Evolutionary conservation across 345 rosid species (phyloP).

Genomic region (Barbarea vulgaris): DNA sequence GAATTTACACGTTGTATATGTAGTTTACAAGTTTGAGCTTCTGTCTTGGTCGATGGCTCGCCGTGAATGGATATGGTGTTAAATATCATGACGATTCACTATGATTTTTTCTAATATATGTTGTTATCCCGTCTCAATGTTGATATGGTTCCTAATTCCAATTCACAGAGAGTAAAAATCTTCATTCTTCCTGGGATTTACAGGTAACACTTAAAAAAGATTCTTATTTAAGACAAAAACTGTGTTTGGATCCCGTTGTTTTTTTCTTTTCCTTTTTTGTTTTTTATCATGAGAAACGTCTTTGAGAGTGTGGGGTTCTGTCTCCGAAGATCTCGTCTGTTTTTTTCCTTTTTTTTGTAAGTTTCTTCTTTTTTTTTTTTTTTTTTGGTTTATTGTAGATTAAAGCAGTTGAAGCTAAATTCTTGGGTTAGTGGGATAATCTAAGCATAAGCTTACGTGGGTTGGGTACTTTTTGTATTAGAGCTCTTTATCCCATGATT

Average conservation of each 20-base stretch:
- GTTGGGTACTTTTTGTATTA: conserved; percentile 43
- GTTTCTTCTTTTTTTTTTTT: neutral
- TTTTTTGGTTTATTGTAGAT: neutral
- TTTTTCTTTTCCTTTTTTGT: neutral
- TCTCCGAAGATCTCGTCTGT: neutral
- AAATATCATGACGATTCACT: no score
- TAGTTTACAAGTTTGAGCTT: no score
- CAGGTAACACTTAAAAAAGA: conserved; percentile 52
- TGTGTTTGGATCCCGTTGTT: neutral
- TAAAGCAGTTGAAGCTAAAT: conserved; percentile 42
- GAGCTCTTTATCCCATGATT: neutral
- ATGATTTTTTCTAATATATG: no score
- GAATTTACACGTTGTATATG: no score
- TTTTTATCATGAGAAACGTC: neutral
- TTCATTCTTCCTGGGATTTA: conserved; percentile 78
- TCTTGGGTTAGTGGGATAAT: conserved; percentile 48
- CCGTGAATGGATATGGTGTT: no score
- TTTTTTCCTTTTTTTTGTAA: neutral
- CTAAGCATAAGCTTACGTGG: conserved; percentile 45
- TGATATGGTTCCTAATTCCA: conserved; percentile 69
- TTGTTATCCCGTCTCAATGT: no score
- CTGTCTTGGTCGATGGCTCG: no score
- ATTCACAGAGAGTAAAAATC: conserved; percentile 74
- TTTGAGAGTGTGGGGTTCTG: neutral
- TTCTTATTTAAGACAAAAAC: conserved; percentile 18